These are phyloP conservation scores for Rhododendron griersonianum DNA, from an alignment of 148 eudicot genomes.

Conservation along the genomic window DNA sequence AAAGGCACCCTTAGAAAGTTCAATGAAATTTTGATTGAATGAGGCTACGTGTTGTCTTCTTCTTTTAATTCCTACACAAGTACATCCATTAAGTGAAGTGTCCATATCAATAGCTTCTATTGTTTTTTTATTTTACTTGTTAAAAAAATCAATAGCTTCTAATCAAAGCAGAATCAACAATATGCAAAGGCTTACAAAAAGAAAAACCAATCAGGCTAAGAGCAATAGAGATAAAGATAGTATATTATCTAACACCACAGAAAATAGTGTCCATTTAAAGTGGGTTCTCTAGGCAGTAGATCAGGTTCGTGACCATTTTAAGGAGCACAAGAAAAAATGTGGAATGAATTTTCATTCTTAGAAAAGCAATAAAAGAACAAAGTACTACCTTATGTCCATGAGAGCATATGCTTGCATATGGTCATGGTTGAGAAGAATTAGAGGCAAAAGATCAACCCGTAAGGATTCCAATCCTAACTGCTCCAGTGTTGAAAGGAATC, in stretches of 20 bases:
- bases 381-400: slow-evolving; percentile 86
- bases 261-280: no score
- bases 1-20: not conserved
- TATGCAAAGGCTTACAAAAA: slow-evolving; percentile 1
- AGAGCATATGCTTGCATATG: slow-evolving; percentile 98
- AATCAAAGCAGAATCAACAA: not conserved
- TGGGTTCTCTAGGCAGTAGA: not conserved
- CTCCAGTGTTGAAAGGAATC: slow-evolving; percentile 85
- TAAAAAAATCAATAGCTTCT: not conserved
- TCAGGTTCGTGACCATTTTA: not conserved
- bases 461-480: slow-evolving; percentile 83
- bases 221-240: not conserved
- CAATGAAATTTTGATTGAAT: not conserved
- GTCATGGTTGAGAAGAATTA: slow-evolving; percentile 95
- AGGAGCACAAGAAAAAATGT: not conserved
- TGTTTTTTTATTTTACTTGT: no score
- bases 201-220: no score
- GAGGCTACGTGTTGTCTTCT: not conserved
- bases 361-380: not conserved
- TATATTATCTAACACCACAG: not conserved
- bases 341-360: not conserved
- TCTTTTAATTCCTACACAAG: not conserved
- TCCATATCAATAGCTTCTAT: not conserved
- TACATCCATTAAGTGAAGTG: not conserved
- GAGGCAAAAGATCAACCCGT: slow-evolving; percentile 91